These are phyloP conservation scores for Dendrobium nobile DNA, from an alignment of 106 monocot species.

Conservation along the genomic window DNA sequence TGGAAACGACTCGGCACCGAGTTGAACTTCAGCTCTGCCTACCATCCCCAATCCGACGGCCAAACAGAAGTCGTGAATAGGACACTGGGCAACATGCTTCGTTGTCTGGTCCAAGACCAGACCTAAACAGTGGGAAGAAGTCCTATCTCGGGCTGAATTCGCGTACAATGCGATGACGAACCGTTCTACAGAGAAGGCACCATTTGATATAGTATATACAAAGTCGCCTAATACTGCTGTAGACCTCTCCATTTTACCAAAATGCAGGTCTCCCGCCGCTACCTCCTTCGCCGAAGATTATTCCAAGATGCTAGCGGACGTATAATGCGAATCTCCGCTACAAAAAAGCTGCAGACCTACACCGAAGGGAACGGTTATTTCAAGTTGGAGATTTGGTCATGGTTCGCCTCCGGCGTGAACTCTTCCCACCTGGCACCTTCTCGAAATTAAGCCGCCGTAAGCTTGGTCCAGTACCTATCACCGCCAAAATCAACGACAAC, in stretches of 20 bases:
- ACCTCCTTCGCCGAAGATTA: background rate
- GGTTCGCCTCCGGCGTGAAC: background rate
- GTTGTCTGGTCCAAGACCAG: background rate
- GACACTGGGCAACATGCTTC: background rate
- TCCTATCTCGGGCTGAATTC: background rate
- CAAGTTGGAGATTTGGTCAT: background rate
- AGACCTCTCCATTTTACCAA: background rate
- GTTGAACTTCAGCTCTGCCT: background rate
- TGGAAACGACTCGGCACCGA: background rate
- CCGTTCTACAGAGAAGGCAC: background rate
- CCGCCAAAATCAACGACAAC: background rate
- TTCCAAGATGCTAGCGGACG: background rate
- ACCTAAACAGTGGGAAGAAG: background rate
- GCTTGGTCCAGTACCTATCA: background rate
- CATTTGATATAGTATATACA: background rate
- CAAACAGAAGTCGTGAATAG: background rate
- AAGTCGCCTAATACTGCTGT: background rate
- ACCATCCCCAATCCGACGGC: background rate
- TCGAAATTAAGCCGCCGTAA: background rate
- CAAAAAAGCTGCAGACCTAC: background rate
- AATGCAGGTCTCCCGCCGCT: background rate
- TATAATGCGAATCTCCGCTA: background rate
- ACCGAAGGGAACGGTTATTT: background rate
- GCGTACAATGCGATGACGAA: background rate
- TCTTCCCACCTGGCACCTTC: background rate